Evolutionary conservation across 345 rosid genomes (phyloP).

Genomic region (Erucastrum elatum): DNA sequence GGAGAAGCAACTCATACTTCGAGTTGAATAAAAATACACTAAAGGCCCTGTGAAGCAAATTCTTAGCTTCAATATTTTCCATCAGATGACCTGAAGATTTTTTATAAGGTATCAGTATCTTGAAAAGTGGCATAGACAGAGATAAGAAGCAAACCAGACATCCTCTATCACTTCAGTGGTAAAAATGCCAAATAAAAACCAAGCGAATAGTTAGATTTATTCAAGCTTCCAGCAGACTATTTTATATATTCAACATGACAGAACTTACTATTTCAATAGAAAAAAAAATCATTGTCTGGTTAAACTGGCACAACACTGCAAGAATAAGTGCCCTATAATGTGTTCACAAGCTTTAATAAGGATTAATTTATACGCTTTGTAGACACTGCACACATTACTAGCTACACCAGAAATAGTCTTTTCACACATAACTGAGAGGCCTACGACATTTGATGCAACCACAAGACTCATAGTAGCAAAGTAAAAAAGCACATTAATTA

Average conservation of each 20-base stretch:
- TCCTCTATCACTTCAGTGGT: neutral
- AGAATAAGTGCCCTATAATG: neutral
- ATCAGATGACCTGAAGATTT: slow-evolving; percentile 80
- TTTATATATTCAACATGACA: neutral
- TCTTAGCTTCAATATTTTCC: slow-evolving; percentile 85
- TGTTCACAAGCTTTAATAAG: neutral
- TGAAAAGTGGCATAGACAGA: neutral
- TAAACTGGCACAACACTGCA: neutral
- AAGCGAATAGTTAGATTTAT: neutral
- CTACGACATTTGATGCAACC: neutral
- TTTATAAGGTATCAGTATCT: slow-evolving; percentile 7
- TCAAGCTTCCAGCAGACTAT: slow-evolving; percentile 4
- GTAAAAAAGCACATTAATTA: neutral
- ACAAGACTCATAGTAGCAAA: neutral
- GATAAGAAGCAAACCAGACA: neutral
- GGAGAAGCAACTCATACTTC: slow-evolving; percentile 93
- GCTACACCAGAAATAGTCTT: neutral
- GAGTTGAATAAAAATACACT: slow-evolving; percentile 95
- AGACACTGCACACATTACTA: neutral
- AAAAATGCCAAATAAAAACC: neutral
- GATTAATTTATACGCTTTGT: neutral
- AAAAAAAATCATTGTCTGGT: slow-evolving; percentile 1
- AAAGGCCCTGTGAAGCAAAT: slow-evolving; percentile 91
- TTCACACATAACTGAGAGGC: neutral
- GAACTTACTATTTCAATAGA: neutral